Evolutionary conservation across 208 protist genomes (phyloP), one percentile per base, ranked within the genome.

Genomic region (Crithidia expoeki): DNA sequence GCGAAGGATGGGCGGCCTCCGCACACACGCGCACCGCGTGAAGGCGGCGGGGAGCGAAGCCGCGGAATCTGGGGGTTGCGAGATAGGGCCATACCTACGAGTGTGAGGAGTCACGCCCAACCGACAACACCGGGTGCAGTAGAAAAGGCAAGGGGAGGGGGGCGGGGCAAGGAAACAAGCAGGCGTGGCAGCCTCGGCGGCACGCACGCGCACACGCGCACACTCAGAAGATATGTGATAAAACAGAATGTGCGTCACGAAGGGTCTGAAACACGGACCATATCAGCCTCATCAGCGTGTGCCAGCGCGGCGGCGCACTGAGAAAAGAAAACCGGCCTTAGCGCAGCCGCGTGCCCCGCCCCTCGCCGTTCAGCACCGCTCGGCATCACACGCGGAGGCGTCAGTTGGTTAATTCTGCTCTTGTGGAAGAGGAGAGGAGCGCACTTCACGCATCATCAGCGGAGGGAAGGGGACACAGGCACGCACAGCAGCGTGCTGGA

Each of bases 241-340:
- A 58, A 63, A 38, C 58, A 17, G 52, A 65, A 65, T 84, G 80
- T 90, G 74, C 84, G 78, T 90, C 84, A 84, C 79, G 67, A 44
- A 21, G 68, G 65, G 46, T 90, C 84, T 75, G 84, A 90, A 90
- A 90, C 84, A 90, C 84, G 84, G 84, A 90, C 84, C 84, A 90
- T 90, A 86, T 90, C 84, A 86, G 72, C 55, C 80, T 90, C 84
- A 86, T 90, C 84, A 90, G 56, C 44, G 58, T 47, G 25, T 46
- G 46, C 62, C 25, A 1, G 38, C 28, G 23, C 14, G 30, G 11
- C n/a, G n/a, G n/a, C n/a, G n/a, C n/a, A n/a, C n/a, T n/a, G n/a
- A n/a, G n/a, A n/a, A n/a, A n/a, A n/a, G 30, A 32, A 46, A 17
- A 17, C 55, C 6, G 7, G 28, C 55, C 42, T 3, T 21, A 58